Evolutionary conservation across 1,284 basidiomycete genomes (phyloP), one percentile per base, ranked within the genome.

Genomic region (Ganoderma boninense): DNA sequence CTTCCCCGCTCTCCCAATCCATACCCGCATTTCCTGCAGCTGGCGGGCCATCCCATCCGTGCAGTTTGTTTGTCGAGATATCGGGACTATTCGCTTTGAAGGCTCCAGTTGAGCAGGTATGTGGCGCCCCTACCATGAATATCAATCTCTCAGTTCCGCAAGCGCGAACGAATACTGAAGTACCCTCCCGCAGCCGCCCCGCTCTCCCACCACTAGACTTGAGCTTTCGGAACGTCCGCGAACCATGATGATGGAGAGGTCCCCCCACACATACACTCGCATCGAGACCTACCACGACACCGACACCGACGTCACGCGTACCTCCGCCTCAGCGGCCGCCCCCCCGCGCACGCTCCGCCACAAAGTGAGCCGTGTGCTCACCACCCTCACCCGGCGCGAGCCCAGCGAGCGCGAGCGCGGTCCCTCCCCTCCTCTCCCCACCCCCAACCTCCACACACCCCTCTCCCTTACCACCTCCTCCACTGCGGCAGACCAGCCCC

Each of bases 281-380:
- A n/a, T 68, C 67, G 62, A 61, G 43, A 61, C 4, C 23, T 23
- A 64, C 62, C 57, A 43, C 67, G 62, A 60, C 56, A 43, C 67
- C 23, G 61, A 57, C 57, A 43, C 67, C 67, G 38, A 38, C 38
- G 8, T 32, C 63, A 0, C 65, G 29, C 29, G 29, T 32, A 4
- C 29, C 26, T 2, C 46, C 65, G 42, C 62, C 59, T 14, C 60
- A 20, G 10, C 46, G 1, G 18, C 13, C 57, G 7, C n/a, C 18
- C 0, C 62, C 56, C 43, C 62, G 18, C 70, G 63, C 32, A 52
- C 63, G 62, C 65, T 71, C 40, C 71, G 71, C 62, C 68, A 66
- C 59, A 67, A 59, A 52, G 68, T 71, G 35, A 67, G 62, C 67
- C 71, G 65, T 62, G 68, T 65, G 13, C 59, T 71, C 59, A 52